phyloP scores from a whole-genome alignment of 2,329 filamentous ascomycete species.

The Fusarium mundagurra region DNA sequence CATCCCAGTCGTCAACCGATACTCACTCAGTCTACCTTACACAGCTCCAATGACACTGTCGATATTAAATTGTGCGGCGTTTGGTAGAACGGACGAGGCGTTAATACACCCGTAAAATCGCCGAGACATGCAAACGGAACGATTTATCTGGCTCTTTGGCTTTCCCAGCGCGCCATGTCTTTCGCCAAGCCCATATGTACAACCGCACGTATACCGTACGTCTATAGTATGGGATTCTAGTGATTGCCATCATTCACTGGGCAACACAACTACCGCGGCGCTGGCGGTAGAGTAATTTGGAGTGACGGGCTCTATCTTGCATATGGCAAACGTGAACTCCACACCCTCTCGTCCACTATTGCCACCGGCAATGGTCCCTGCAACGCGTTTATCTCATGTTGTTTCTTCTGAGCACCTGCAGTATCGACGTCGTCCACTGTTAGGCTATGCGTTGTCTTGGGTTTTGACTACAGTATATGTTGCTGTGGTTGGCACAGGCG shows the following conservation, averaged over 20 bases:
- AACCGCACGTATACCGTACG: not conserved
- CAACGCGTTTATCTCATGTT: not conserved
- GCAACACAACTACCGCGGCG: constrained; percentile 4
- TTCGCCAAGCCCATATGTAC: not conserved
- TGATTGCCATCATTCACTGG: constrained; percentile 34
- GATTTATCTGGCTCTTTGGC: constrained; percentile 7
- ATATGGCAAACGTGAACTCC: not conserved
- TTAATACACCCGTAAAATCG: constrained; percentile 39
- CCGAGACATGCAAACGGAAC: constrained; percentile 42
- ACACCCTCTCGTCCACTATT: constrained; percentile 6
- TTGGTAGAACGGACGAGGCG: constrained; percentile 21
- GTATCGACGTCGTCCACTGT: not conserved
- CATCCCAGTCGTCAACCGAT: constrained; percentile 1
- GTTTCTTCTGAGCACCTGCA: not conserved
- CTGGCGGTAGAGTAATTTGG: not conserved
- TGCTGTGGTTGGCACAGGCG: constrained; percentile 2
- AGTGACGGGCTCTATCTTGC: constrained; percentile 3
- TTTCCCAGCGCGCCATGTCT: constrained; percentile 24
- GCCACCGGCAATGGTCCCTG: not conserved
- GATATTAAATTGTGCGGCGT: constrained; percentile 18
- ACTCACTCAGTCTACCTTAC: not conserved
- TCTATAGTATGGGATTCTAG: constrained; percentile 33
- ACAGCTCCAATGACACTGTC: not conserved
- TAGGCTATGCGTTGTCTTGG: not conserved
- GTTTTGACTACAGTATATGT: not conserved